Base-by-base conservation (phyloP, 2,329 filamentous ascomycete species). In the Colletotrichum sp. region DNA sequence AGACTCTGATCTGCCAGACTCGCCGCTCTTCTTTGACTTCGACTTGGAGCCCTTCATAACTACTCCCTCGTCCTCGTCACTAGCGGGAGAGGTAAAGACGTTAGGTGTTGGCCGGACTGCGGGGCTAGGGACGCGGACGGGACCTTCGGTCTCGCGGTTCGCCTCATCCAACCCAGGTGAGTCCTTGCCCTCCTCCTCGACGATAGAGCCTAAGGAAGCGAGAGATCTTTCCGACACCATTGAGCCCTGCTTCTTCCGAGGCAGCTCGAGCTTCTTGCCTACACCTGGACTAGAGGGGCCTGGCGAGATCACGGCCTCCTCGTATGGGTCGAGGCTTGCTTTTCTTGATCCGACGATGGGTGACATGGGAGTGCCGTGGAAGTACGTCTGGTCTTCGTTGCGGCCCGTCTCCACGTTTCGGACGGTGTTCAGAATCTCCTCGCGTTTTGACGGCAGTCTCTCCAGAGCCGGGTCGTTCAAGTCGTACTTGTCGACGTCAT, bases 381-480 rank as follows among this genome's bases (percentile, higher is more conserved):
- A 81, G 8, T 81, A 79, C 1, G 84, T 79, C 32, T 83, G 82
- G 38, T 88, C 86, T 60, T 85, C 86, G 52, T 83, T 82, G 1
- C 86, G 82, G 57, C 87, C 85, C 0, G 86, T 88, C 72, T 86
- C 86, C 16, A 90, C 85, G 67, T 86, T 86, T 8, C 87, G 85
- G 16, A 90, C 82, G 1, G 86, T 83, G 64, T 86, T 84, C 15
- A 90, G 80, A 66, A 90, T 88, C 8, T 86, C 86, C 1, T 83
- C 81, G 18, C 84, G 83, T 67, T 86, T 85, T 1, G 85, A 88
- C 3, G 88, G 88, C 77, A 90, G 89, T 21, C 80, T 82, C 76
- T 90, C 88, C 10, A 90, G 80, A 0, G 85, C 88, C 2, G 88
- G 88, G 66, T 90, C 88, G 63, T 86, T 84, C 3, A 86, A 75